Evolutionary conservation across 495 filamentous ascomycete species (phyloP), one percentile per base, ranked within the genome.

Genomic region (Tuber calosporum): DNA sequence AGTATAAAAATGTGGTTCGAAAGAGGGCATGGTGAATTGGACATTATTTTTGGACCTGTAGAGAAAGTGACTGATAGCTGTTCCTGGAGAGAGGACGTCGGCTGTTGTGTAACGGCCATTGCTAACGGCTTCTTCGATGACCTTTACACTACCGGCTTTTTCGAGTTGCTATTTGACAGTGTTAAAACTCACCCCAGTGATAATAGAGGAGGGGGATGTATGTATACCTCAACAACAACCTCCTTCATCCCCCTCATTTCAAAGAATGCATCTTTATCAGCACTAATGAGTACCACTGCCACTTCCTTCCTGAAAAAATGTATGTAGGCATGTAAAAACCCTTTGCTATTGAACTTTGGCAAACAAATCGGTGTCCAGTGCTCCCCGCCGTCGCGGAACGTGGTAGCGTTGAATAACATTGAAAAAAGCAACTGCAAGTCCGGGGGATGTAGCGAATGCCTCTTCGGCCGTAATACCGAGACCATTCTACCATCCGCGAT

Each of bases 301-400:
- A 94, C 88, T 58, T 93, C 91, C 66, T 76, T 77, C 76, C 87
- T 86, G 70, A 98, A 86, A 81, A 97, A 99, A 83, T 92, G 95
- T 82, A 98, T 94, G 81, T 97, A 99, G 92, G 97, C 97, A 84
- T 98, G 97, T 2, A 99, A 87, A 82, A 95, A 98, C n/a, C 96
- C 96, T 68, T 89, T 91, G 80, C 91, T 96, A 84, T 99, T 99
- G 85, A 99, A 99, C 8, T 93, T 94, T 15, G 96, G 96, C 15
- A 99, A 87, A 78, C 96, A 98, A 11, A 99, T 86, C 2, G 96
- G 96, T 48, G 97, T 94, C 96, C 96, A 98, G 79, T 94, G 97
- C 82, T 99, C 96, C 22, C 93, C 94, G 39, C 93, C 95, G 66
- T 89, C 89, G 76, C 93, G 93, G 80, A 99, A 89, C 45, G 91